Percentiles rank a stretch among this genome's conserved stretches.
phyloP scores from a whole-genome alignment of 2,329 filamentous ascomycete species.

The Chalara sp. region DNA sequence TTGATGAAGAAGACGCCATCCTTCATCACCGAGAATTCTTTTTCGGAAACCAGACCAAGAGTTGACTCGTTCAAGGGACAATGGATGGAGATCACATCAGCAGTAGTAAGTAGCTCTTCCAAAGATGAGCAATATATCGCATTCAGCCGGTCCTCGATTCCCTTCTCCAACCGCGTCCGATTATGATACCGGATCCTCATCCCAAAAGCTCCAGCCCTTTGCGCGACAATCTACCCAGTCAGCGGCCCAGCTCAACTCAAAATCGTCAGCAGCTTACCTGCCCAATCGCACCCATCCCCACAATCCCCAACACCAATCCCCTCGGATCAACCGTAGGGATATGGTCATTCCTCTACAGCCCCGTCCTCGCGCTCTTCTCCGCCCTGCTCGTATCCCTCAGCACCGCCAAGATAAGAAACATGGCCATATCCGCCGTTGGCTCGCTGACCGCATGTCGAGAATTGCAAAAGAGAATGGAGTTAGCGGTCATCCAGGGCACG shows the following conservation, averaged over 20 bases:
- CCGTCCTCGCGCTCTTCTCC: conserved; percentile 47
- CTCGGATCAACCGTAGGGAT: conserved; percentile 55
- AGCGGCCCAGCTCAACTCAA: neutral
- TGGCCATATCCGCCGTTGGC: conserved; percentile 70
- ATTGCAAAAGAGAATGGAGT: conserved; percentile 47
- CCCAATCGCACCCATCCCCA: conserved; percentile 83
- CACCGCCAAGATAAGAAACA: conserved; percentile 75
- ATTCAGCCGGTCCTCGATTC: conserved; percentile 10
- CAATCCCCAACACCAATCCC: conserved; percentile 68
- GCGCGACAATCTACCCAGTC: conserved; percentile 40
- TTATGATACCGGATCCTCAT: conserved; percentile 74
- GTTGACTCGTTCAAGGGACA: conserved; percentile 64
- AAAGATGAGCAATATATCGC: conserved; percentile 60
- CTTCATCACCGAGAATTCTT: conserved; percentile 72
- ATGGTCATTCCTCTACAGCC: conserved; percentile 48
- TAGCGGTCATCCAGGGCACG: conserved; percentile 33
- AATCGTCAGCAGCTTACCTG: conserved; percentile 39
- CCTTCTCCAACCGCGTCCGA: conserved; percentile 47
- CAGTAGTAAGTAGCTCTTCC: conserved; percentile 59
- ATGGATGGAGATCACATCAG: conserved; percentile 74
- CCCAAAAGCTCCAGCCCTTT: conserved; percentile 64
- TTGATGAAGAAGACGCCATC: conserved; percentile 71
- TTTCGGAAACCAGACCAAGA: conserved; percentile 59
- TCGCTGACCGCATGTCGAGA: conserved; percentile 62
- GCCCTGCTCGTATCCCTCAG: conserved; percentile 61